Evolutionary conservation across 2,329 filamentous ascomycete genomes (phyloP).

Genomic region (Fusarium armeniacum): DNA sequence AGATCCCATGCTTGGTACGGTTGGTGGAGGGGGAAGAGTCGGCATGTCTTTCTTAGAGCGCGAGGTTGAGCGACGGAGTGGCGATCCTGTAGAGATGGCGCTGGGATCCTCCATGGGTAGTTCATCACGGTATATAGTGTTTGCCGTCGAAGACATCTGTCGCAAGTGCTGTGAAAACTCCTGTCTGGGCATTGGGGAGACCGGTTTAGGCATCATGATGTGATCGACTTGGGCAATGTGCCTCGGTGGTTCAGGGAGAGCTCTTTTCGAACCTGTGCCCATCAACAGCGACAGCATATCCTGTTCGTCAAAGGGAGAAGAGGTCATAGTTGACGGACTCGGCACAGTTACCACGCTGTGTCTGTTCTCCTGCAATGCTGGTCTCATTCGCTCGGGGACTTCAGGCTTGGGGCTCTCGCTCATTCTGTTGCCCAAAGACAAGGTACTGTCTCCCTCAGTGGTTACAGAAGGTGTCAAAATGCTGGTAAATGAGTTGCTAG

Average conservation of each 20-base stretch:
- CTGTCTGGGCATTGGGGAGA: slow-evolving; percentile 48
- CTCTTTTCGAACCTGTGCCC: slow-evolving; percentile 42
- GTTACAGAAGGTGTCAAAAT: slow-evolving; percentile 48
- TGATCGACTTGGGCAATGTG: slow-evolving; percentile 50
- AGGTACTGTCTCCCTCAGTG: slow-evolving; percentile 37
- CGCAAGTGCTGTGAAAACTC: slow-evolving; percentile 41
- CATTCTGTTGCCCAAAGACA: slow-evolving; percentile 12
- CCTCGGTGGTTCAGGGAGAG: slow-evolving; percentile 52
- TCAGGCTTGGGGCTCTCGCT: slow-evolving; percentile 34
- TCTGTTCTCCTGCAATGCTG: slow-evolving; percentile 25
- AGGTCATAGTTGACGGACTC: slow-evolving; percentile 47
- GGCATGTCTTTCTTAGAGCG: slow-evolving; percentile 35
- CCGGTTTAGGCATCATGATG: slow-evolving; percentile 46
- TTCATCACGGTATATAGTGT: slow-evolving; percentile 48
- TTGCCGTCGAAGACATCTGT: slow-evolving; percentile 43
- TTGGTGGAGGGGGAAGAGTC: slow-evolving; percentile 8
- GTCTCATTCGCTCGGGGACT: slow-evolving; percentile 17
- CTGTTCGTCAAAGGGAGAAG: slow-evolving; percentile 54
- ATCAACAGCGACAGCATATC: slow-evolving; percentile 54
- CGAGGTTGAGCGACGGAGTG: slow-evolving; percentile 38
- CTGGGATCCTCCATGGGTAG: slow-evolving; percentile 25
- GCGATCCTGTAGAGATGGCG: slow-evolving; percentile 45
- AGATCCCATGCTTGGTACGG: slow-evolving; percentile 29
- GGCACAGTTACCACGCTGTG: slow-evolving; percentile 23
- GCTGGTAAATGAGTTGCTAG: slow-evolving; percentile 46